phyloP scores from a whole-genome alignment of 345 rosid species.

The Viola odorata region DNA sequence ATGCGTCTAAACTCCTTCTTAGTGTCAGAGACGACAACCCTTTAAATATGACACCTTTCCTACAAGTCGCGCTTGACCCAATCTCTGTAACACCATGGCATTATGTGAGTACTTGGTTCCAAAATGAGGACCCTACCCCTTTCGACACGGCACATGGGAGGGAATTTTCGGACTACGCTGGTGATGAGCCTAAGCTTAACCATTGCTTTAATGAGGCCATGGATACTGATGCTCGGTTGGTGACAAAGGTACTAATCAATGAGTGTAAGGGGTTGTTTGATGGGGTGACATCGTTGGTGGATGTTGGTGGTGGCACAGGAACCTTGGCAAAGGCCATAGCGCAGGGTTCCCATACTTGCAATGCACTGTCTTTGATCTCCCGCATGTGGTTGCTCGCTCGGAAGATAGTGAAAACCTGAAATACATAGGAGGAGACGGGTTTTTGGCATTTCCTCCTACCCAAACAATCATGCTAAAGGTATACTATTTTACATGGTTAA shows the following conservation, averaged over 20 bases:
- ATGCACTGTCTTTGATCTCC: constrained; percentile 16
- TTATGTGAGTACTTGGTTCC: constrained; percentile 28
- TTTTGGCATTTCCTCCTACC: constrained; percentile 14
- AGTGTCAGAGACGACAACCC: constrained; percentile 1
- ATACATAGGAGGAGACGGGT: constrained; percentile 18
- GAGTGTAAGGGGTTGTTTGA: constrained; percentile 13
- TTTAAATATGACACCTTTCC: background rate
- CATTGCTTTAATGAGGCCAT: background rate
- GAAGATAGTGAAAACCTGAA: constrained; percentile 7
- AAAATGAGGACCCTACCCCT: background rate
- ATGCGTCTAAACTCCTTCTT: background rate
- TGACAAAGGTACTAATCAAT: background rate
- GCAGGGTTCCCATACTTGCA: constrained; percentile 10
- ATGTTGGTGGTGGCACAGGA: constrained; percentile 26
- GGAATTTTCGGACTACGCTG: background rate
- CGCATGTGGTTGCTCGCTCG: constrained; percentile 14
- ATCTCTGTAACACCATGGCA: constrained; percentile 6
- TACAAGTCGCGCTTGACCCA: constrained; percentile 13
- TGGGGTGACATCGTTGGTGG: constrained; percentile 18
- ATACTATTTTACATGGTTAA: background rate
- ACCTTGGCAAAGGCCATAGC: constrained; percentile 14
- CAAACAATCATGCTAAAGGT: background rate
- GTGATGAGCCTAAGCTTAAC: background rate
- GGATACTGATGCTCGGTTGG: constrained; percentile 4
- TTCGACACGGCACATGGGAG: background rate